phyloP scores from a whole-genome alignment of 352 stramenopile species.

The Phytophthora pinifolia region DNA sequence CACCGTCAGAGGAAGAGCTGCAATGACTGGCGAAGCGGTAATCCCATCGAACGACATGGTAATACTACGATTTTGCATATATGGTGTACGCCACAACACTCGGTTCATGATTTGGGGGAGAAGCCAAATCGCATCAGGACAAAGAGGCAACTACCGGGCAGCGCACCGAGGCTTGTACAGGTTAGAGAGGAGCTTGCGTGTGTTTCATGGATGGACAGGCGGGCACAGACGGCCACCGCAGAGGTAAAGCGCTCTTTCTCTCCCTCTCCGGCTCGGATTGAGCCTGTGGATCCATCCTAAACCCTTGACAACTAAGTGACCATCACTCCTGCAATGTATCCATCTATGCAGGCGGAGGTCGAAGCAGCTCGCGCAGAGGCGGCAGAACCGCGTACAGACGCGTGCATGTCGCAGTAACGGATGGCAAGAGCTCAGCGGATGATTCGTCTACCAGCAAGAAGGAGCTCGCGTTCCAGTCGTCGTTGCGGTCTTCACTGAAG shows the following conservation, averaged over 20 bases:
- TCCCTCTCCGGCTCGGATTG: neutral
- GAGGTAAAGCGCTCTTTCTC: slow-evolving; percentile 16
- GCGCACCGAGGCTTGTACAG: neutral
- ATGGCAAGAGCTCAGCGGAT: neutral
- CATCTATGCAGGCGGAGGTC: slow-evolving; percentile 31
- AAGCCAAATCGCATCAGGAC: slow-evolving; percentile 11
- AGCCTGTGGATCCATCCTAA: neutral
- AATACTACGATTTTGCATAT: neutral
- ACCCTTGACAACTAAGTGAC: neutral
- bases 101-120: slow-evolving; percentile 16
- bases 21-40: too few relatives aligned
- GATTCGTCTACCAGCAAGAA: neutral
- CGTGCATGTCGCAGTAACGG: slow-evolving; percentile 30
- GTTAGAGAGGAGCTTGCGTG: slow-evolving; percentile 1
- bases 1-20: too few relatives aligned
- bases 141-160: neutral
- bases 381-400: slow-evolving; percentile 41
- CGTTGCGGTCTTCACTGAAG: slow-evolving; percentile 56
- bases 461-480: slow-evolving; percentile 46
- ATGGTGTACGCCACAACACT: slow-evolving; percentile 8
- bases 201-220: slow-evolving; percentile 38
- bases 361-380: slow-evolving; percentile 28
- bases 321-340: neutral
- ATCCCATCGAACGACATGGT: too few relatives aligned
- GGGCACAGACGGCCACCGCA: slow-evolving; percentile 22